Base-by-base conservation (phyloP, 2,329 filamentous ascomycete genomes). In the Colletotrichum sp. region DNA sequence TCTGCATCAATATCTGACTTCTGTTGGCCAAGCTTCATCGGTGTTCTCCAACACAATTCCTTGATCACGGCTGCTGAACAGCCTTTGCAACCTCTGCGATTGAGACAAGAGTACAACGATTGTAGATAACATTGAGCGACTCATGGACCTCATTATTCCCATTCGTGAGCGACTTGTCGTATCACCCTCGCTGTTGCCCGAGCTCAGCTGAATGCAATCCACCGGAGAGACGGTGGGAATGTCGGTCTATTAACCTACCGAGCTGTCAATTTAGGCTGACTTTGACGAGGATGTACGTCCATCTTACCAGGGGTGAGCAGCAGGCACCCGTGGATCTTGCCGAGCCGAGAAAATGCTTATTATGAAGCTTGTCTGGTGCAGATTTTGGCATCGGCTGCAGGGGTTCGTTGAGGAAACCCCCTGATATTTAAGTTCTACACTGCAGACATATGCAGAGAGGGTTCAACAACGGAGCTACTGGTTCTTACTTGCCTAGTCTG, bases 201-300 rank as follows among this genome's bases (percentile, higher is more conserved):
- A 39, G 0, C 0, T 39, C 36, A 39, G 16, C 36, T 39, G 1
- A 0, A 39, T 2, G 1, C 16, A 39, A 0, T 16, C 0, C 13
- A 25, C 2, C 22, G 22, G 52, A 57, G 1, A 2, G 9, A 25
- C 0, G 52, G 52, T 25, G n/a, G 52, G 22, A 27, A 19, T 28
- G 0, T 57, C 4, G 52, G 52, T 57, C 22, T 27, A 27, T 27
- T 16, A 0, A 11, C 22, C 22, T 27, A 5, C 52, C 52, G 52
- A 57, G 7, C 22, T 57, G 7, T 28, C 13, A 59, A 27, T 5
- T 5, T 59, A 28, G 55, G 9, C 25, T 19, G 0, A 25, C 55
- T 2, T 59, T 25, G 6, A 27, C 25, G 25, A 27, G 25, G 25
- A 27, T 27, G 25, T 27, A 27, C 25, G 13, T 4, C 22, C 15